phyloP scores from a whole-genome alignment of 352 stramenopile genomes.

The Globisporangium iwayamae region DNA sequence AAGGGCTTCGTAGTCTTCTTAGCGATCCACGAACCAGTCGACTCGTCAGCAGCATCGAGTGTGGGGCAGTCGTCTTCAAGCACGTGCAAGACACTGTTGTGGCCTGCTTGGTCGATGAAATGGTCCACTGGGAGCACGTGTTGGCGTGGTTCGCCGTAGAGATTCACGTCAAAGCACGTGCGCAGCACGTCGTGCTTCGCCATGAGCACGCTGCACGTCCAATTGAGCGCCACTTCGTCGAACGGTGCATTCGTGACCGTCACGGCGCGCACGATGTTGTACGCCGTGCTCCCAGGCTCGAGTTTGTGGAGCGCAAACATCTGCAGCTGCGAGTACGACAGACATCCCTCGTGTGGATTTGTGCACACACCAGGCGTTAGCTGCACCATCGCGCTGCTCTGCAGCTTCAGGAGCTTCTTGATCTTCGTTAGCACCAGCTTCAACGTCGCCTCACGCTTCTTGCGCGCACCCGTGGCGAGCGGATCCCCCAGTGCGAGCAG shows the following conservation, averaged over 20 bases:
- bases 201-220: constrained; percentile 30
- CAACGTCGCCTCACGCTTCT: constrained; percentile 19
- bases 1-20: constrained; percentile 26
- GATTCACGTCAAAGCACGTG: constrained; percentile 30
- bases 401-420: constrained; percentile 12
- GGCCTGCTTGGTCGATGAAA: constrained; percentile 15
- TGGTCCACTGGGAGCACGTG: constrained; percentile 20
- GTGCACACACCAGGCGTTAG: constrained; percentile 9
- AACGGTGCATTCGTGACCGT: constrained; percentile 18
- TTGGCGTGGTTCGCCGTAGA: constrained; percentile 31
- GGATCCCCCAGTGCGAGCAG: constrained; percentile 29
- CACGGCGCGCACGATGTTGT: constrained; percentile 46
- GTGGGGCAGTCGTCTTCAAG: neutral
- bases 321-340: constrained; percentile 56
- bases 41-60: neutral
- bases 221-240: constrained; percentile 19
- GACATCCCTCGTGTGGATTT: neutral
- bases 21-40: constrained; percentile 23
- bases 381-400: constrained; percentile 9
- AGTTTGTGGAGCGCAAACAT: constrained; percentile 55
- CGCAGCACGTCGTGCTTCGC: constrained; percentile 41
- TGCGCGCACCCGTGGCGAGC: constrained; percentile 1
- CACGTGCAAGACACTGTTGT: constrained; percentile 1
- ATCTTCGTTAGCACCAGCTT: constrained; percentile 13
- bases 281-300: constrained; percentile 37